Evolutionary conservation across 106 monocot species (phyloP), one percentile per base, ranked within the genome.

Genomic region (Dioscorea alata): DNA sequence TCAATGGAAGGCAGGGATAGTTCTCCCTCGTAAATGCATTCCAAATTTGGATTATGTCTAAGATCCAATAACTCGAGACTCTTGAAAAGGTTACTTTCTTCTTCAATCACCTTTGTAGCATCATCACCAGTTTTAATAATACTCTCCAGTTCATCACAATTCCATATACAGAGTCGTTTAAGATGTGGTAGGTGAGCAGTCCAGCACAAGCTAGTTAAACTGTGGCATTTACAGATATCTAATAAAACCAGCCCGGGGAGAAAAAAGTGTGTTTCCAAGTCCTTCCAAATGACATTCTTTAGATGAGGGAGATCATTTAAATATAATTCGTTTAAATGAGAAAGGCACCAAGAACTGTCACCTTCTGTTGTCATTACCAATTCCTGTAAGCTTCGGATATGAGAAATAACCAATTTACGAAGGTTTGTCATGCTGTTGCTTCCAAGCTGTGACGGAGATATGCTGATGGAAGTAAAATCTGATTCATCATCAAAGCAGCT

Each of bases 261-360:
- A 33, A 32, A 64, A 34, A 6, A 15, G 15, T 16, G n/a, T 0
- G 33, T 14, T 17, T 10, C 9, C 16, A 64, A 31, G 16, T 33
- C 64, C 17, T 16, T 64, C 64, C 64, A 64, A n/a, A 64, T 64
- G 35, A 64, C 35, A 13, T 33, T 8, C 32, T 64, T 33, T 33
- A 64, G 16, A 32, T 15, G 14, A 13, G 2, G 32, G 35, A 64
- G 64, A 2, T 2, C 6, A 13, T 33, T 0, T 4, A 64, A 24
- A 13, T 15, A 0, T 15, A 64, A 15, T 0, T 6, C 9, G 33
- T 64, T 33, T 13, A 64, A 33, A 5, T 42, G 32, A 18, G 20
- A 15, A 15, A 64, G 33, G 16, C 35, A 15, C 33, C 64, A 64
- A 28, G 28, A 28, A 28, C 1, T 28, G 18, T 4, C 64, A 15